Evolutionary conservation across 257 asterid species (phyloP), one percentile per base, ranked within the genome.

Genomic region (Gynochthodes officinalis): DNA sequence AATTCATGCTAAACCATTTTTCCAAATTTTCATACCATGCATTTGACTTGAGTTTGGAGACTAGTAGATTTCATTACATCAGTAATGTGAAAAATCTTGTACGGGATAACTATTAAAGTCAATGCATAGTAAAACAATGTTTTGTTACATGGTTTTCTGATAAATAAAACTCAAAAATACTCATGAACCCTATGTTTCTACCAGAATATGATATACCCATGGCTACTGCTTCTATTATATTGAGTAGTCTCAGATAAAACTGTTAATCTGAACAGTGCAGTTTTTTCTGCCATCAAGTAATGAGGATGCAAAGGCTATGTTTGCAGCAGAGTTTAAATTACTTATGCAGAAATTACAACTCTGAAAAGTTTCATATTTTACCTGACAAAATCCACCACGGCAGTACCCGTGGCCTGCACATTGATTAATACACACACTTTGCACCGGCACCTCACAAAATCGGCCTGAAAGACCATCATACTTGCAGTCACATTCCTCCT

Each of bases 341-440:
- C 68, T 67, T 37, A 23, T 10, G 39, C 52, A 66, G 25, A 27
- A 35, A 57, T 54, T 3, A 13, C 25, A 49, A 73, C 19, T 62
- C 58, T 37, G 37, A 50, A 49, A 57, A 69, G 52, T 60, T 54
- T 18, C 42, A 73, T 28, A 14, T 32, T 68, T 55, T 86, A 95
- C 99, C 99, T 89, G 93, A 80, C 99, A 95, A 84, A 82, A 91
- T 74, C 99, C 99, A 81, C 97, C 96, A 43, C 95, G 99, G 64
- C 99, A 95, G 50, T 76, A 55, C 52, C 99, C 98, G 61, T 79
- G 85, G 57, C 96, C 91, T 19, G 97, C 81, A 73, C 99, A 95
- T 70, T 95, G 99, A 80, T 95, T 95, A 67, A 92, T 83, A 67
- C 99, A 95, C 43, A 88, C 87, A 70, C 90, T 87, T 76, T 70